Conservation (phyloP, 2,329 filamentous ascomycete species). For the Diaporthe sp. region DNA sequence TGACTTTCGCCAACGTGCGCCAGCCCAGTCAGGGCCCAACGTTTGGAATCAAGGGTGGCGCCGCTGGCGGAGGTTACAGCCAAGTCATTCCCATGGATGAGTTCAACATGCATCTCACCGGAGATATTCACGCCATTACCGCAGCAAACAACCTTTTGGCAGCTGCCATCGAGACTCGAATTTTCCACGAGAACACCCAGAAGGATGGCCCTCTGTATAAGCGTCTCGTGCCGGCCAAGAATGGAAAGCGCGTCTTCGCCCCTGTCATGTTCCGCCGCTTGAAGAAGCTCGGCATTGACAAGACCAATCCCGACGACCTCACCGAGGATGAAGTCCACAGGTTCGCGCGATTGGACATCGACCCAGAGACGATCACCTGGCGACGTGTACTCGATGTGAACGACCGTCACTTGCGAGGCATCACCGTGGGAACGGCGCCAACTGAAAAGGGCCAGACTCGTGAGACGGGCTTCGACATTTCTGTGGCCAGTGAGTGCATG, state of each 20-base stretch:
- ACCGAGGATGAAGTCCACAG: slow-evolving; percentile 88
- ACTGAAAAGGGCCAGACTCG: slow-evolving; percentile 92
- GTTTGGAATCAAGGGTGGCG: slow-evolving; percentile 98
- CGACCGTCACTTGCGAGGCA: slow-evolving; percentile 89
- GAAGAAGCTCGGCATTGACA: slow-evolving; percentile 95
- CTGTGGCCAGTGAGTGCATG: slow-evolving; percentile 98
- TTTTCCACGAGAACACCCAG: slow-evolving; percentile 97
- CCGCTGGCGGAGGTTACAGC: slow-evolving; percentile 96
- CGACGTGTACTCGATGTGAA: slow-evolving; percentile 96
- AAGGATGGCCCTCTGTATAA: slow-evolving; percentile 90
- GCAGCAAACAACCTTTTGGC: slow-evolving; percentile 97
- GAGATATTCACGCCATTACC: slow-evolving; percentile 97
- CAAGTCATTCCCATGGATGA: slow-evolving; percentile 99
- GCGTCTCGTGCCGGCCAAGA: slow-evolving; percentile 89
- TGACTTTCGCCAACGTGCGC: slow-evolving; percentile 96
- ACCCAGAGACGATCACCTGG: slow-evolving; percentile 98
- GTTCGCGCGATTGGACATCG: slow-evolving; percentile 96
- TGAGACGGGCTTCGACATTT: slow-evolving; percentile 96
- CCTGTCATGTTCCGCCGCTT: slow-evolving; percentile 93
- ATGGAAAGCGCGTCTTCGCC: slow-evolving; percentile 87
- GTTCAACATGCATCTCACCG: slow-evolving; percentile 97
- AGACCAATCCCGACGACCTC: slow-evolving; percentile 92
- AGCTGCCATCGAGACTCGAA: slow-evolving; percentile 95
- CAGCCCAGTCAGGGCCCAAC: slow-evolving; percentile 98
- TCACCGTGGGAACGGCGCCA: slow-evolving; percentile 88